Evolutionary conservation across 1,284 basidiomycete genomes (phyloP).

Genomic region (Gomphus sp.): DNA sequence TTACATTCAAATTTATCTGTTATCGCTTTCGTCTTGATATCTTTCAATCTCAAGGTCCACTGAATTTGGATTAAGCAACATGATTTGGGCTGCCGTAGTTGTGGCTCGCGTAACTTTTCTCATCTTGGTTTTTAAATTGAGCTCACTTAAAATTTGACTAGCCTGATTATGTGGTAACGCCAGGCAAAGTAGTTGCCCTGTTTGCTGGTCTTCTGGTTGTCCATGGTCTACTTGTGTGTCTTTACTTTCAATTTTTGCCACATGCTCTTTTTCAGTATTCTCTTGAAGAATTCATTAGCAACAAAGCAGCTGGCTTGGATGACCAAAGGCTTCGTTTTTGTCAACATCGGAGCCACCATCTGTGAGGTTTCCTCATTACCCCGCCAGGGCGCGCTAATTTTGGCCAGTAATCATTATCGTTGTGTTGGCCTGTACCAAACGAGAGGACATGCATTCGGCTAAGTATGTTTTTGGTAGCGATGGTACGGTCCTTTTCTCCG

Average conservation of each 20-base stretch:
- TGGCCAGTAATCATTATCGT: constrained; percentile 72
- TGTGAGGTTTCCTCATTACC: constrained; percentile 26
- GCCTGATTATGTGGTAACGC: constrained; percentile 36
- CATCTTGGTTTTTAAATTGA: constrained; percentile 10
- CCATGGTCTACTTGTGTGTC: constrained; percentile 58
- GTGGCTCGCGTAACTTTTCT: constrained; percentile 34
- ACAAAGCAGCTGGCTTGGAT: constrained; percentile 75
- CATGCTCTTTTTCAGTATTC: background rate
- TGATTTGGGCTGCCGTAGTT: constrained; percentile 78
- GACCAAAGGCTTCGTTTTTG: constrained; percentile 77
- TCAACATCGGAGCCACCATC: constrained; percentile 73
- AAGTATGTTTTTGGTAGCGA: constrained; percentile 70
- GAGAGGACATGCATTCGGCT: constrained; percentile 72
- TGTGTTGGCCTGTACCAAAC: constrained; percentile 69
- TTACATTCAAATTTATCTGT: background rate
- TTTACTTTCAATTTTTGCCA: too few relatives aligned
- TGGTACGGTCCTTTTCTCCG: constrained; percentile 19
- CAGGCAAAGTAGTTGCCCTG: constrained; percentile 66
- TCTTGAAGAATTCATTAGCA: constrained; percentile 67
- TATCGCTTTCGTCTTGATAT: background rate
- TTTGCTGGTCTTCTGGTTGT: constrained; percentile 62
- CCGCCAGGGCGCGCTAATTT: background rate
- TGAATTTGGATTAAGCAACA: too few relatives aligned
- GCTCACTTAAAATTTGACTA: too few relatives aligned
- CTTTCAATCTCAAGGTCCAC: constrained; percentile 34